Base-by-base conservation (phyloP, 2,329 filamentous ascomycete genomes). In the Chaetomiaceae sp. region DNA sequence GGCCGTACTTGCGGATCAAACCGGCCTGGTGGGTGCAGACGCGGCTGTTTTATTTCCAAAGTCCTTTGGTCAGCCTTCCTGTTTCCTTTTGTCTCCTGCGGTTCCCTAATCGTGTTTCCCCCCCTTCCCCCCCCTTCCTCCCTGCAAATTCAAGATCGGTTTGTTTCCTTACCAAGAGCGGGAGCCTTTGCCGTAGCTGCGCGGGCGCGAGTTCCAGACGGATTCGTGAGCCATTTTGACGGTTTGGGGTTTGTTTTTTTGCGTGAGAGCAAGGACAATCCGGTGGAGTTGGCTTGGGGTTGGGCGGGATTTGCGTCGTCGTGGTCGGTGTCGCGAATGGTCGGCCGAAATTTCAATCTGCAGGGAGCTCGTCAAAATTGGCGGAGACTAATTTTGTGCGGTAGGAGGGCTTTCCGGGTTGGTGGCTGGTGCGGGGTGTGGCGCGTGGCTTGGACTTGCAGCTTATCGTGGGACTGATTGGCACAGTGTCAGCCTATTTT, bases 1-100 rank as follows among this genome's bases (percentile, higher is more conserved):
- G 84, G 73, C 94, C 92, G 81, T 99, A 99, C 82, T 99, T 99
- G 82, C 94, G 91, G 85, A 99, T 96, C 67, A 99, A 86, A 95
- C 94, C 94, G 71, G 94, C 92, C 73, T 84, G 86, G 88, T 99
- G 92, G 73, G 90, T 90, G 89, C 80, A 84, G 71, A 83, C 78
- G 62, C 80, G 80, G 80, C 80, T 83, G 53, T 55, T 38, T 23
- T 14, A 13, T 32, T 18, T 3, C 18, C 30, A 33, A 49, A 27
- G 3, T 25, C 27, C 20, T 11, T 36, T n/a, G n/a, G 58, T 62
- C 58, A 59, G 60, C 53, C 47, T 56, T 46, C 49, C 51, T 55
- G 43, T 58, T 46, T 47, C 50, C 55, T 40, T 55, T 48, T 50
- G 56, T 45, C 47, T 36, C 25, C 27, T 33, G 32, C 48, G 30